Base-by-base conservation (phyloP, 352 stramenopile genomes). In the Pilasporangium apinafurcum region DNA sequence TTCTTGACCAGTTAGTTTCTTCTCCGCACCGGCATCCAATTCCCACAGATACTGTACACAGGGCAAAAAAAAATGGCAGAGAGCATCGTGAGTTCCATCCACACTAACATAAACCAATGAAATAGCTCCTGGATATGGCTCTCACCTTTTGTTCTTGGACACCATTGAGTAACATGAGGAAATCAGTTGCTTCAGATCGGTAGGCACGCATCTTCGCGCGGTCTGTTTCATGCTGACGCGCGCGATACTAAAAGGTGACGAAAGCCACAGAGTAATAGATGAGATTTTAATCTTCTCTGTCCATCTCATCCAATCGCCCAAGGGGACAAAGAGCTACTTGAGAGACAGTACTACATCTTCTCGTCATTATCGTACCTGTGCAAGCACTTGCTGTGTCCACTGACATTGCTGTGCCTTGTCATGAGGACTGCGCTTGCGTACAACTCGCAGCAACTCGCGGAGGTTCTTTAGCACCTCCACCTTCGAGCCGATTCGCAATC, bases 401-500 rank as follows among this genome's bases (percentile, higher is more conserved):
- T 70, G 64, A 60, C 77, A 87, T 18, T 81, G 48, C 5, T 63
- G 61, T 16, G 80, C 37, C 21, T 48, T 68, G 17, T 66, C 53
- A 30, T 75, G 52, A 13, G 71, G 65, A 22, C 75, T 80, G 44
- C 75, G 77, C 28, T 68, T 53, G 43, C 77, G 75, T 27, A 78
- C 56, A 24, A 90, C 59, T 21, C 76, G 77, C 53, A 92, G 58
- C 48, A 92, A 55, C 37, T 68, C 59, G 38, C 81, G 81, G 50
- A 92, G 53, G 48, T 69, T 86, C 62, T 85, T 89, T 37, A 92
- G 47, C 48, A 86, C 77, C 20, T 90, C 77, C 14, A 63, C 31
- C 75, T 92, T 92, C 44, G 81, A 86, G 53, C 81, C 81, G 48
- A 92, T 82, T 44, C 78, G 80, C 51, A 85, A 42, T 21, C 75